phyloP scores from a whole-genome alignment of 371 early-diverging fungal genomes.

The Zychaea mexicana region DNA sequence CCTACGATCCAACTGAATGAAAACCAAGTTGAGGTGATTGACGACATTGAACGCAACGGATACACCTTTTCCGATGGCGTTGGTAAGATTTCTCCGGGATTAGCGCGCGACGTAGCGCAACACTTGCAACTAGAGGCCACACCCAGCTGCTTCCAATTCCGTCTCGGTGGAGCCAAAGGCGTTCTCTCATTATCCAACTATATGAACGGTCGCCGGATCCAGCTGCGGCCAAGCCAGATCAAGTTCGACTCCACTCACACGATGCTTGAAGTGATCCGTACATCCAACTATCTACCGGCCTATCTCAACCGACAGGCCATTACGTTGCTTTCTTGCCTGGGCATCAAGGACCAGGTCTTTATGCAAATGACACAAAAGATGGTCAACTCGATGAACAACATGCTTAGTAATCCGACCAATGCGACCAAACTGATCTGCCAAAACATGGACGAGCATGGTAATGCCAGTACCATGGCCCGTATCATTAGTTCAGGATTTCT shows the following conservation, averaged over 20 bases:
- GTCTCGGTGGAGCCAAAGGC: constrained; percentile 85
- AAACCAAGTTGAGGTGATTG: constrained; percentile 46
- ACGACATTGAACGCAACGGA: constrained; percentile 59
- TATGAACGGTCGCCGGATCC: constrained; percentile 33
- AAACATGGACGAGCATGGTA: constrained; percentile 62
- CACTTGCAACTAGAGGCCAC: constrained; percentile 48
- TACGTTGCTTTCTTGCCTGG: constrained; percentile 65
- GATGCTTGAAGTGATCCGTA: constrained; percentile 66
- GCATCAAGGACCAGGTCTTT: constrained; percentile 61
- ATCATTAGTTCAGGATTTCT: constrained; percentile 67
- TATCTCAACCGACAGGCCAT: constrained; percentile 80
- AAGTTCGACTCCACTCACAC: constrained; percentile 68
- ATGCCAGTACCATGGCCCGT: constrained; percentile 45
- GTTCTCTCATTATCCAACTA: constrained; percentile 48
- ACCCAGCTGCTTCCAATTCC: constrained; percentile 82
- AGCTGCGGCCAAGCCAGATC: constrained; percentile 67
- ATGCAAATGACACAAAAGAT: constrained; percentile 51
- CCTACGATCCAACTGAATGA: constrained; percentile 44
- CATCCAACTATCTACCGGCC: constrained; percentile 56
- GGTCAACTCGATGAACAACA: constrained; percentile 41
- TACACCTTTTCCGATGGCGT: constrained; percentile 85
- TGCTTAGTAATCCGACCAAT: constrained; percentile 41
- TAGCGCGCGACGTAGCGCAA: constrained; percentile 58
- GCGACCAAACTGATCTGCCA: constrained; percentile 53
- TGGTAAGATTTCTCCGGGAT: constrained; percentile 63